Evolutionary conservation across 169 alveolate species (phyloP).

Genomic region (Cryptosporidium bovis): DNA sequence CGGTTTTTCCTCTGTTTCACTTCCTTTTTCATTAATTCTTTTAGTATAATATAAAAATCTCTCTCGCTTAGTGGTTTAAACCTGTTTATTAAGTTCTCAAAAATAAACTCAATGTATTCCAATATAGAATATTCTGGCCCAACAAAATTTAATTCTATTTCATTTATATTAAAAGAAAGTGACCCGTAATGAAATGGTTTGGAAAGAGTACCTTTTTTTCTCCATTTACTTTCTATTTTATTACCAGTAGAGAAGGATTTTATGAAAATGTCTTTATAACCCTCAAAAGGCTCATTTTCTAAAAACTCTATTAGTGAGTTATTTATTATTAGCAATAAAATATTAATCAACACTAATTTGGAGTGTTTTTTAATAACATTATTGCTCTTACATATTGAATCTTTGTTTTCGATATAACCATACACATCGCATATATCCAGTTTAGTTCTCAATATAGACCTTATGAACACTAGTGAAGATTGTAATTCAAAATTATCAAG

Average conservation of each 20-base stretch:
- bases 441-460: conserved; percentile 37
- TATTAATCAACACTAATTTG: conserved; percentile 5
- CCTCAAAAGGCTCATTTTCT: conserved; percentile 56
- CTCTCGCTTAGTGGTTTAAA: conserved; percentile 35
- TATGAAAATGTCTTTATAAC: conserved; percentile 17
- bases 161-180: background rate
- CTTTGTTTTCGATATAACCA: background rate
- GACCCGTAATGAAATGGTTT: conserved; percentile 65
- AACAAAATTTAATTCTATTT: conserved; percentile 43
- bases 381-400: background rate
- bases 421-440: background rate
- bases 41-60: conserved; percentile 9
- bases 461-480: conserved; percentile 37
- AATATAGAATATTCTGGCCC: conserved; percentile 28
- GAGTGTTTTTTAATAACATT: conserved; percentile 6
- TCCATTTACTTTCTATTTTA: conserved; percentile 26
- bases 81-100: background rate
- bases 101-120: background rate
- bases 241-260: background rate
- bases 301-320: conserved; percentile 16
- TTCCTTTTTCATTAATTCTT: conserved; percentile 12
- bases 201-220: conserved; percentile 13
- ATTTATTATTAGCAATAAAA: conserved; percentile 12
- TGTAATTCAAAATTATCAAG: conserved; percentile 10
- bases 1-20: conserved; percentile 43